phyloP scores from a whole-genome alignment of 129 eudicot genomes.

The Pulicaria dysenterica region DNA sequence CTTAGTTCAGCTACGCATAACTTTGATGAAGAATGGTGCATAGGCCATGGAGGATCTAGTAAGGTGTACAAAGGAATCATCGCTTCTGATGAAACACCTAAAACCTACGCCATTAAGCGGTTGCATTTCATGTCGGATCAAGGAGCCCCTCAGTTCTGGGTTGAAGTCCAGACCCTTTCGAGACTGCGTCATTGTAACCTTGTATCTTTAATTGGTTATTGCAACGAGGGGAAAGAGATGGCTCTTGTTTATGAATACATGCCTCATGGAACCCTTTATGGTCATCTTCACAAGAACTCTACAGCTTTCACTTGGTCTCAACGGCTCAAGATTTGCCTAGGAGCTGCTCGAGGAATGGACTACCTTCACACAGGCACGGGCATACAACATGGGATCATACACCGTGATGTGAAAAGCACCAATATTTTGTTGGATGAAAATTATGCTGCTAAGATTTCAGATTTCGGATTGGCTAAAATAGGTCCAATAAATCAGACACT shows the following conservation, averaged over 20 bases:
- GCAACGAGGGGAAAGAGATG: conserved; percentile 23
- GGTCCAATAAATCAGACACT: conserved; percentile 18
- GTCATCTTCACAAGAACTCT: conserved; percentile 17
- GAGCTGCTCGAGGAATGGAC: conserved; percentile 24
- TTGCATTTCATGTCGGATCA: conserved; percentile 18
- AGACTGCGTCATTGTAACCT: conserved; percentile 1
- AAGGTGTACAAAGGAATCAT: conserved; percentile 9
- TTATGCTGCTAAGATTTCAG: conserved; percentile 18
- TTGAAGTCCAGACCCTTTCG: conserved; percentile 23
- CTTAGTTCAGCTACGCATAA: background rate
- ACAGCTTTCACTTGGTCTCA: conserved; percentile 13
- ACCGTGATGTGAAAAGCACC: conserved; percentile 23
- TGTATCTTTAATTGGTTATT: conserved; percentile 9
- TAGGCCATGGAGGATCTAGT: conserved; percentile 6
- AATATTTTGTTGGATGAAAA: conserved; percentile 24
- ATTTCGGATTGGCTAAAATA: conserved; percentile 21
- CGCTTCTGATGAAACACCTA: background rate
- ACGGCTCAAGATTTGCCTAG: conserved; percentile 26
- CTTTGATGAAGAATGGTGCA: conserved; percentile 19
- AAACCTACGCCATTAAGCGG: conserved; percentile 9
- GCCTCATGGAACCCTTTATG: conserved; percentile 9
- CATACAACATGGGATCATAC: conserved; percentile 8
- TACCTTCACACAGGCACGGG: conserved; percentile 18
- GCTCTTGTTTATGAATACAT: conserved; percentile 20
- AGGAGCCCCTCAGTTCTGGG: conserved; percentile 25